Conservation (phyloP, 2,329 filamentous ascomycete genomes). For the Ilyonectria destructans region DNA sequence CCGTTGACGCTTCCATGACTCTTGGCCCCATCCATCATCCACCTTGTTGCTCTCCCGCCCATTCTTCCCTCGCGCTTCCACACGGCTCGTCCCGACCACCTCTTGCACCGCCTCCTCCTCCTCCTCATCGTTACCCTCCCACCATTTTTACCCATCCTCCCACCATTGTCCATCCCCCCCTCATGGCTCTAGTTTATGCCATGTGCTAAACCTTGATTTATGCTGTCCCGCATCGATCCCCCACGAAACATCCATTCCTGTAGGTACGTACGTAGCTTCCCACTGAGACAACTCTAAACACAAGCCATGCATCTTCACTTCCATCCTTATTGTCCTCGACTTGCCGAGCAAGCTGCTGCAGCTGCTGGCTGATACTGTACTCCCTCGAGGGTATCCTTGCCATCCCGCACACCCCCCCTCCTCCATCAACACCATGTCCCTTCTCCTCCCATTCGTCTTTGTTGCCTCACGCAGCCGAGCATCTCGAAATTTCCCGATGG, state of each 20-base stretch:
- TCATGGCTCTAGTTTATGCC: constrained; percentile 5
- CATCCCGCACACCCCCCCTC: constrained; percentile 26
- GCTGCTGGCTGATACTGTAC: constrained; percentile 18
- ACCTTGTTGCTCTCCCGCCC: not conserved
- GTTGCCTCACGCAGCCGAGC: constrained; percentile 15
- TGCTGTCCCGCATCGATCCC: constrained; percentile 15
- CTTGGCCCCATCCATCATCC: not conserved
- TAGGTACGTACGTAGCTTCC: constrained; percentile 19
- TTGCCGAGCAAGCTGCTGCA: constrained; percentile 8
- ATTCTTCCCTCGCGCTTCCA: constrained; percentile 14
- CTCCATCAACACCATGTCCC: constrained; percentile 8
- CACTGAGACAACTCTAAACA: constrained; percentile 17
- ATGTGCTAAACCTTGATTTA: constrained; percentile 26
- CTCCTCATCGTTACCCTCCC: constrained; percentile 5
- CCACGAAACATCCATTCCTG: constrained; percentile 29
- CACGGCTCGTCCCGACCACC: constrained; percentile 20
- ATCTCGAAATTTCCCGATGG: constrained; percentile 24
- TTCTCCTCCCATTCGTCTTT: constrained; percentile 7
- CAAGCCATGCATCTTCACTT: constrained; percentile 14
- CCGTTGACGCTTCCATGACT: not conserved
- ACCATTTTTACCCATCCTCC: not conserved
- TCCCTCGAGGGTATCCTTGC: constrained; percentile 30
- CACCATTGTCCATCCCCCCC: not conserved
- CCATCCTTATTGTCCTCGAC: constrained; percentile 9
- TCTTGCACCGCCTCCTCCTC: not conserved